A percentile compares a stretch with the other conserved stretches of the same genome.
Evolutionary conservation across 345 rosid species (phyloP).

Genomic region (Isatis tinctoria): DNA sequence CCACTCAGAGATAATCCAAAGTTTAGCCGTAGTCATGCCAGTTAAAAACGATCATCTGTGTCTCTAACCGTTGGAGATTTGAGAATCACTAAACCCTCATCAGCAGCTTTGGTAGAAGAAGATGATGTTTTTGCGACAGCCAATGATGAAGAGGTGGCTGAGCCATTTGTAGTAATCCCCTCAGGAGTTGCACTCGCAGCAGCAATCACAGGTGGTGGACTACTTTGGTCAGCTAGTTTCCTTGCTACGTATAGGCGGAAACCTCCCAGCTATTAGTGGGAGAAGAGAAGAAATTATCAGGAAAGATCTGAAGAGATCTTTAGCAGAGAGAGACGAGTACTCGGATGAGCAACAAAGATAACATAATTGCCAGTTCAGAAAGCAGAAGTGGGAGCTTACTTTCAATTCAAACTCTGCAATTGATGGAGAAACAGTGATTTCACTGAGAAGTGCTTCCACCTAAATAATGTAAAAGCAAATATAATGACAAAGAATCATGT

Average conservation of each 20-base stretch:
- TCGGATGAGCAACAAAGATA: not conserved
- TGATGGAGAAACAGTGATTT: conserved; percentile 60
- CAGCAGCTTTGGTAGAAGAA: conserved; percentile 50
- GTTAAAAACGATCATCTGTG: not conserved
- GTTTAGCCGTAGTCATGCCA: not conserved
- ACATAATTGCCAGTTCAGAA: not conserved
- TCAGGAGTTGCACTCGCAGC: conserved; percentile 18
- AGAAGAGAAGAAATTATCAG: not conserved
- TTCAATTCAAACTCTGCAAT: conserved; percentile 77
- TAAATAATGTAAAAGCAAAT: conserved; percentile 29
- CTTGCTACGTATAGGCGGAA: conserved; percentile 63
- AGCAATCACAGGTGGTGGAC: conserved; percentile 37
- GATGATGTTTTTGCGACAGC: conserved; percentile 47
- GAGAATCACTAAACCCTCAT: conserved; percentile 70
- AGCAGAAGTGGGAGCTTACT: conserved; percentile 40
- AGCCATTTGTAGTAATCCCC: conserved; percentile 39
- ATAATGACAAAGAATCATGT: not conserved
- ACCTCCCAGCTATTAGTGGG: conserved; percentile 52
- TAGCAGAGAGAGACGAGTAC: not conserved
- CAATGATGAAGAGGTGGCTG: conserved; percentile 56
- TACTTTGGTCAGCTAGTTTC: conserved; percentile 40
- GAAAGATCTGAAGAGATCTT: not conserved
- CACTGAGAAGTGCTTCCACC: conserved; percentile 68
- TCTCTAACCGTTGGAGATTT: conserved; percentile 72
- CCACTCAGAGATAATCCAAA: not conserved